Conservation (phyloP, 495 filamentous ascomycete species). For the Paragyromitra xinjiangensis region DNA sequence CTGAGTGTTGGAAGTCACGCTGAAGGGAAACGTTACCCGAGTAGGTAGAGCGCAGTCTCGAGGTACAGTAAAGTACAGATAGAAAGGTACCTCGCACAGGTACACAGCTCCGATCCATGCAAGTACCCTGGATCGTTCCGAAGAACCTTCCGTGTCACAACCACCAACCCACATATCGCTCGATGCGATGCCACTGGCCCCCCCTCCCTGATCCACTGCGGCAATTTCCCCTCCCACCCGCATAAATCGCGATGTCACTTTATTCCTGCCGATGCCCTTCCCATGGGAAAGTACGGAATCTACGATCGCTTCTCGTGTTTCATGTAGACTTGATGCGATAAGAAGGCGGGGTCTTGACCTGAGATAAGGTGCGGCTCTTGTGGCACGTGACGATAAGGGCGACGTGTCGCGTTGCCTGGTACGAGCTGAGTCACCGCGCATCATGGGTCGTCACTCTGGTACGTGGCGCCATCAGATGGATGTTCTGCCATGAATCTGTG, state of each 20-base stretch:
- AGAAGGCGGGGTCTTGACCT: background rate
- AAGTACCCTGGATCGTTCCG: constrained; percentile 25
- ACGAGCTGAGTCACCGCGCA: background rate
- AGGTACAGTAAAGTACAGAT: background rate
- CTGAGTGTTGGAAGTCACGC: constrained; percentile 5
- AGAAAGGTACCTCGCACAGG: no score
- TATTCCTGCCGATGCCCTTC: constrained; percentile 16
- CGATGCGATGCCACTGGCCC: constrained; percentile 32
- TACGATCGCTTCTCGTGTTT: constrained; percentile 25
- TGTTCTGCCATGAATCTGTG: no score
- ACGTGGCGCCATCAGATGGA: background rate
- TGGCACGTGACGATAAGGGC: constrained; percentile 19
- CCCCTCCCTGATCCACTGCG: constrained; percentile 8
- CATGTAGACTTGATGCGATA: background rate
- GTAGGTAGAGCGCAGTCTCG: background rate
- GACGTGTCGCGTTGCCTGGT: background rate
- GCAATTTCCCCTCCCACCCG: constrained; percentile 18
- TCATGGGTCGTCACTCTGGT: background rate
- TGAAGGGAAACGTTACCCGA: background rate
- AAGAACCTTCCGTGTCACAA: constrained; percentile 11
- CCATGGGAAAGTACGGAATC: constrained; percentile 24
- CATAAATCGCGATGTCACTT: constrained; percentile 28
- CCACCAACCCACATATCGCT: constrained; percentile 11
- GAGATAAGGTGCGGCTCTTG: constrained; percentile 37
- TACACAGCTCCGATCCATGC: constrained; percentile 3